Percentiles rank a stretch among this genome's conserved stretches.
phyloP scores from a whole-genome alignment of 1,284 basidiomycete genomes.

The Trametes sp. region DNA sequence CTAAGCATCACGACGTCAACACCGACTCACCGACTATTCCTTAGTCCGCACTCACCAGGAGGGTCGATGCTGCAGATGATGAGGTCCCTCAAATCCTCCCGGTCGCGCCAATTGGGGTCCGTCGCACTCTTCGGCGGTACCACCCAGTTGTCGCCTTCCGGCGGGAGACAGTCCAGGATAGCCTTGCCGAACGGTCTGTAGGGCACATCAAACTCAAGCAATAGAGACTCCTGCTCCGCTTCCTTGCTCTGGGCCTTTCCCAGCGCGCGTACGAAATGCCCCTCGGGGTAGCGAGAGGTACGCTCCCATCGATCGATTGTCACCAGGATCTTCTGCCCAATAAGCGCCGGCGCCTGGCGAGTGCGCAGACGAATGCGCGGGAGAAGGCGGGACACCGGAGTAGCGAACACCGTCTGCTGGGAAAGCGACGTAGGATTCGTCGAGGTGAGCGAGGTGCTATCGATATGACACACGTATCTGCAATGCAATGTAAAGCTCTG shows the following conservation, averaged over 20 bases:
- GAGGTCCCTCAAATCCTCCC: slow-evolving; percentile 89
- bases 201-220: slow-evolving; percentile 96
- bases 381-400: slow-evolving; percentile 90
- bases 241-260: slow-evolving; percentile 95
- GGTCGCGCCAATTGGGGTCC: slow-evolving; percentile 78
- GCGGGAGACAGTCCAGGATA: slow-evolving; percentile 91
- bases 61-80: slow-evolving; percentile 98
- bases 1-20: slow-evolving; percentile 46
- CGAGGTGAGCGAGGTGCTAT: slow-evolving; percentile 86
- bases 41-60: slow-evolving; percentile 62
- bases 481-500: slow-evolving; percentile 18
- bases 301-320: slow-evolving; percentile 93
- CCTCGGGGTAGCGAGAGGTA: slow-evolving; percentile 93
- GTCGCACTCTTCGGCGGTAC: slow-evolving; percentile 81
- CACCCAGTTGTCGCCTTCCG: slow-evolving; percentile 91
- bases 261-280: slow-evolving; percentile 94
- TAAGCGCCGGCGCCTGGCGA: slow-evolving; percentile 88
- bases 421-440: slow-evolving; percentile 83
- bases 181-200: slow-evolving; percentile 97
- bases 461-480: slow-evolving; percentile 96
- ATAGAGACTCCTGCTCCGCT: slow-evolving; percentile 93
- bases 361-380: slow-evolving; percentile 96
- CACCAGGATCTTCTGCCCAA: slow-evolving; percentile 96
- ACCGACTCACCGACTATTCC: background rate
- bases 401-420: slow-evolving; percentile 94